Conservation (phyloP, 2,329 filamentous ascomycete species). For the Fusarium circinatum region DNA sequence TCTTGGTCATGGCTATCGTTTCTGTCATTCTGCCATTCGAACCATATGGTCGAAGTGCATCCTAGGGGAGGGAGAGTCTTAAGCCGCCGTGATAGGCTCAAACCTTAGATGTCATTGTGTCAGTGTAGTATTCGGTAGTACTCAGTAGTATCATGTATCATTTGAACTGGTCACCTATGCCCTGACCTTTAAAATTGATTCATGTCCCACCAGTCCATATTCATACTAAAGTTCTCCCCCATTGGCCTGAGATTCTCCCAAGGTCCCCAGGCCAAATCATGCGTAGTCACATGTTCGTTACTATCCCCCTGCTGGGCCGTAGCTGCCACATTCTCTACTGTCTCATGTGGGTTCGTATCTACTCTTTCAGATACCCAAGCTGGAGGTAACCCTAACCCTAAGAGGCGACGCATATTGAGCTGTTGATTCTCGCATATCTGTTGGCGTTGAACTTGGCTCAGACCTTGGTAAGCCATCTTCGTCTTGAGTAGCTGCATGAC, state of each 20-base stretch:
- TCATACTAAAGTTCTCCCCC: background rate
- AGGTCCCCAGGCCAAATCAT: slow-evolving; percentile 28
- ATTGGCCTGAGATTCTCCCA: slow-evolving; percentile 27
- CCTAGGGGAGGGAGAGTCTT: background rate
- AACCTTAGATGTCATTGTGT: fast-evolving
- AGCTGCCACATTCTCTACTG: background rate
- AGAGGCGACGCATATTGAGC: slow-evolving; percentile 32
- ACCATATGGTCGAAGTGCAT: slow-evolving; percentile 58
- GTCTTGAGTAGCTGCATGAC: background rate
- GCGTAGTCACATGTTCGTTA: background rate
- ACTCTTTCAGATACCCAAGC: slow-evolving; percentile 6
- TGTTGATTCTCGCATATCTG: slow-evolving; percentile 31
- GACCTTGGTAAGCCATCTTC: background rate
- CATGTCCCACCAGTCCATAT: slow-evolving; percentile 29
- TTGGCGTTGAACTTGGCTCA: background rate
- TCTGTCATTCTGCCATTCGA: slow-evolving; percentile 72
- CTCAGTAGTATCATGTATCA: too few relatives aligned
- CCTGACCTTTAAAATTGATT: slow-evolving; percentile 2
- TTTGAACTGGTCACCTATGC: fast-evolving
- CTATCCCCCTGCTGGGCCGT: background rate
- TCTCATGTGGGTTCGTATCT: background rate
- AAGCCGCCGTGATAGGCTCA: fast-evolving
- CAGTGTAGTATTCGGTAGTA: background rate
- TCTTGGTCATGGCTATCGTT: slow-evolving; percentile 67
- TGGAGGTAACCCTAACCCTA: too few relatives aligned